Base-by-base conservation (phyloP, 2,329 filamentous ascomycete genomes). In the Cadophora sp. region DNA sequence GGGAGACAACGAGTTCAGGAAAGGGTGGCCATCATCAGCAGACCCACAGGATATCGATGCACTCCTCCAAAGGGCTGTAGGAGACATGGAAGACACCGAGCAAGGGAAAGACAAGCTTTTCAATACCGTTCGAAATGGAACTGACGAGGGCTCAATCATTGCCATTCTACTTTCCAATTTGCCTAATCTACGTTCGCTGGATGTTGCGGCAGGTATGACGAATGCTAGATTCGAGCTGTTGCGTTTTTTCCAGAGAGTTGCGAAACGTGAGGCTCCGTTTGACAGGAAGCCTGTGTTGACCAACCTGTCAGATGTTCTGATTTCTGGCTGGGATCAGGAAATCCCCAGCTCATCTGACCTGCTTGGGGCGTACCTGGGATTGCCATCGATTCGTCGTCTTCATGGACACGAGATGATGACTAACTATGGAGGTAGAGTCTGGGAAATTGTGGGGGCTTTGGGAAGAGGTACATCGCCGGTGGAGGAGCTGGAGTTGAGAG, bases 401-500 rank as follows among this genome's bases (percentile, higher is more conserved):
- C 14, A 59, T 27, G 33, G 33, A 14, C 43, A 27, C 13, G 33
- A 59, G 20, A 3, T 59, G 22, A 33, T 33, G 4, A 59, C 22
- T 16, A 43, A 59, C n/a, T 33, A 59, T 3, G 33, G 43, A 9
- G n/a, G 24, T 9, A 22, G 4, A 59, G n/a, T 43, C 14, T 43
- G 33, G 16, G 33, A 39, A 14, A 24, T 14, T 16, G 9, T 59
- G 9, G 33, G n/a, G 18, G n/a, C 55, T 4, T 18, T 43, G 1
- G 33, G 33, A 1, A 39, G 14, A 4, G 55, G 8, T 18, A 59
- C 33, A 2, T 59, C 55, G 22, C 33, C 13, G 9, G 33, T 59
- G 7, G 55, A 59, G 16, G 33, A 41, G 33, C n/a, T 59, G n/a
- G 55, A 59, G n/a, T n/a, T 59, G 33, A 13, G 55, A 9, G 14